These are phyloP conservation scores for Porodaedalea pini DNA, from an alignment of 1,284 basidiomycete species.

Conservation along the genomic window DNA sequence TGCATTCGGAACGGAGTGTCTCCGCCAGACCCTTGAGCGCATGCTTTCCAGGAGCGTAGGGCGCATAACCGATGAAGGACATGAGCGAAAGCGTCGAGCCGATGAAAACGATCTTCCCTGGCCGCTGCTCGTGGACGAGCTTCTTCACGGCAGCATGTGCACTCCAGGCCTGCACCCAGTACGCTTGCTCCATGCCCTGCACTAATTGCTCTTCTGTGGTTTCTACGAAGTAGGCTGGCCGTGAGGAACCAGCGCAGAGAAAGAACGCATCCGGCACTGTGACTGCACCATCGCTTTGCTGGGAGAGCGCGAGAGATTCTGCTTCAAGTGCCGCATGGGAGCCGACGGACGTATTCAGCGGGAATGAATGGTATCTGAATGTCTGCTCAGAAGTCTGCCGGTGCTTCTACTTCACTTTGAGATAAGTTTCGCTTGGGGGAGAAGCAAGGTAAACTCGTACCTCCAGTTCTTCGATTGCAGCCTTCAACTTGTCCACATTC, in stretches of 20 bases:
- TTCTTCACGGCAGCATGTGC: conserved; percentile 68
- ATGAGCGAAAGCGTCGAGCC: conserved; percentile 82
- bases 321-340: conserved; percentile 58
- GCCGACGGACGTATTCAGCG: conserved; percentile 47
- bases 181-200: conserved; percentile 58
- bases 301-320: conserved; percentile 46
- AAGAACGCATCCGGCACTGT: conserved; percentile 71
- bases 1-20: conserved; percentile 76
- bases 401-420: conserved; percentile 32
- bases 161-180: conserved; percentile 76
- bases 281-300: conserved; percentile 32
- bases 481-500: conserved; percentile 55
- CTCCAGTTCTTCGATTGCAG: conserved; percentile 60
- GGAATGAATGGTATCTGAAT: conserved; percentile 59
- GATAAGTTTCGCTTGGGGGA: not conserved
- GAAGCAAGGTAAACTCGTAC: conserved; percentile 33
- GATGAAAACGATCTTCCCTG: conserved; percentile 77
- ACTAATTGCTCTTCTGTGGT: conserved; percentile 56
- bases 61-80: conserved; percentile 79
- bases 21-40: conserved; percentile 90
- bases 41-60: conserved; percentile 87
- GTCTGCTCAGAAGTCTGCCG: conserved; percentile 54
- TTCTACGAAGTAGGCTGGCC: conserved; percentile 74
- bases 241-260: conserved; percentile 70
- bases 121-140: conserved; percentile 60